Evolutionary conservation across 768 basidiomycete genomes (phyloP).

Genomic region (Tylopilus felleus): DNA sequence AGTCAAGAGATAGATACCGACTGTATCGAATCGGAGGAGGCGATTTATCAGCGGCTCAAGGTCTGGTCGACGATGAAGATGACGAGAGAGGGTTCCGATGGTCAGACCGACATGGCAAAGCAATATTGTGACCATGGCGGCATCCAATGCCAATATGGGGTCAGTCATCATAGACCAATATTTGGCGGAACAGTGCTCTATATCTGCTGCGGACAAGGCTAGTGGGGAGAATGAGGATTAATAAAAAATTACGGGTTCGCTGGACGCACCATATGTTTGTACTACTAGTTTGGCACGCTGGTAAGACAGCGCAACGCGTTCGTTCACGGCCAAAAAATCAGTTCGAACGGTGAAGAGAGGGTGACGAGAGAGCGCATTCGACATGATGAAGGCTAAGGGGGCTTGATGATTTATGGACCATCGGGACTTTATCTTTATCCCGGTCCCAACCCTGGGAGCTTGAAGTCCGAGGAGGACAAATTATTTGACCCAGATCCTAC

Average conservation of each 20-base stretch:
- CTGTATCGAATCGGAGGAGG: slow-evolving; percentile 50
- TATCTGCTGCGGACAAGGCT: slow-evolving; percentile 41
- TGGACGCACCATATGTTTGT: slow-evolving; percentile 44
- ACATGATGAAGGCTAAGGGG: neutral
- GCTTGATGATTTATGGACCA: neutral
- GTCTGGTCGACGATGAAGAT: slow-evolving; percentile 47
- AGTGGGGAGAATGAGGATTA: neutral
- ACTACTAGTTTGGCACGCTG: slow-evolving; percentile 47
- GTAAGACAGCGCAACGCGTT: slow-evolving; percentile 48
- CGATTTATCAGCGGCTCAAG: slow-evolving; percentile 46
- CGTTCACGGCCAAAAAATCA: slow-evolving; percentile 44
- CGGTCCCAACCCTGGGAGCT: no score
- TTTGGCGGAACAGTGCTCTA: slow-evolving; percentile 44
- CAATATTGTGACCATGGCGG: slow-evolving; percentile 52
- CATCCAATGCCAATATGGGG: slow-evolving; percentile 48
- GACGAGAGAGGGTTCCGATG: slow-evolving; percentile 52
- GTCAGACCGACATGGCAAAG: slow-evolving; percentile 50
- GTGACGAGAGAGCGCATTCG: slow-evolving; percentile 20
- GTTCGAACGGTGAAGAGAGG: slow-evolving; percentile 45
- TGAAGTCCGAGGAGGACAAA: no score
- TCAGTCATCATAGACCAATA: slow-evolving; percentile 56
- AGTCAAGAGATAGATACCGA: slow-evolving; percentile 51
- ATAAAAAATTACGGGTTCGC: neutral
- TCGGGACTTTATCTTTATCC: neutral
- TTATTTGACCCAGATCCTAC: no score